phyloP scores from a whole-genome alignment of 2,329 filamentous ascomycete species.

The Pyricularia sp. region DNA sequence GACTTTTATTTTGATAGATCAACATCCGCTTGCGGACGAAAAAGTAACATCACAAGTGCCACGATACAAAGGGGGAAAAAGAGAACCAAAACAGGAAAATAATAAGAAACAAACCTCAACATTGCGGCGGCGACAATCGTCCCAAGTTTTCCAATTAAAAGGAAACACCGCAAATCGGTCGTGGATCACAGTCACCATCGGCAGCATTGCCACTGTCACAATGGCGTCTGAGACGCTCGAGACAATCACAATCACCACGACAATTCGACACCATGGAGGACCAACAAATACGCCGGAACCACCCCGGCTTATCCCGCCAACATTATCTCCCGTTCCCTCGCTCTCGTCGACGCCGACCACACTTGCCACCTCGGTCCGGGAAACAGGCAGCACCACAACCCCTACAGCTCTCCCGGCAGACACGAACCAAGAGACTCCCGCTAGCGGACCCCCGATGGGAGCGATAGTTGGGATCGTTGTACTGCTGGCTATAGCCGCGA shows the following conservation, averaged over 20 bases:
- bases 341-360: not conserved
- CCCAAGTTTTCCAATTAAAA: not conserved
- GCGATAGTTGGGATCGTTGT: not conserved
- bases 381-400: not conserved
- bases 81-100: not conserved
- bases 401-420: not conserved
- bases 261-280: not conserved
- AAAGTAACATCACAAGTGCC: not conserved
- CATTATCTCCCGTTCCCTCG: not conserved
- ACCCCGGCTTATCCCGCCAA: too few relatives aligned
- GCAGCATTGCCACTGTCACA: not conserved
- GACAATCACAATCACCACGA: too few relatives aligned
- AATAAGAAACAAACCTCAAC: not conserved
- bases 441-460: not conserved
- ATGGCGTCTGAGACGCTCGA: not conserved
- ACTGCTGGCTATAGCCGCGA: not conserved
- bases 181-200: not conserved
- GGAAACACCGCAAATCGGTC: not conserved
- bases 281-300: not conserved
- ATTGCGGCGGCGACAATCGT: not conserved
- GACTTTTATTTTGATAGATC: not conserved
- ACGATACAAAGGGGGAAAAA: not conserved
- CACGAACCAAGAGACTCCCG: not conserved
- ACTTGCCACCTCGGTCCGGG: not conserved
- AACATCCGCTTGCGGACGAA: not conserved